phyloP scores from a whole-genome alignment of 176 grass and related monocot genomes.

The Oryza coarctata region DNA sequence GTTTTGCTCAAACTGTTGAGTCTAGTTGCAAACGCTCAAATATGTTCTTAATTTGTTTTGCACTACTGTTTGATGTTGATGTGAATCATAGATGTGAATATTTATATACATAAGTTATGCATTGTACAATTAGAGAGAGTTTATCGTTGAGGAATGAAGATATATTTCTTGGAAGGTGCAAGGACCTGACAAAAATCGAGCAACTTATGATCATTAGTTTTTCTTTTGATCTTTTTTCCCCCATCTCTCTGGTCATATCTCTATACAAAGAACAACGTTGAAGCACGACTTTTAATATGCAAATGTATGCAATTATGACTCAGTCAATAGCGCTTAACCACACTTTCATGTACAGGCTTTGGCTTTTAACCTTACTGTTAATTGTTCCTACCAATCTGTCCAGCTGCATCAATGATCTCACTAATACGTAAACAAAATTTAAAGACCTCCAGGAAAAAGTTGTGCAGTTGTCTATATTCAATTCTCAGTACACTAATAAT shows the following conservation, averaged over 20 bases:
- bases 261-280: conserved; percentile 42
- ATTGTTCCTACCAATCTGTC: neutral
- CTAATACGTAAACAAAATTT: neutral
- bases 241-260: conserved; percentile 25
- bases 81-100: neutral
- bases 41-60: neutral
- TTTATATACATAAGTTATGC: neutral
- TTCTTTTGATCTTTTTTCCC: neutral
- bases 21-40: neutral
- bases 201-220: conserved; percentile 1
- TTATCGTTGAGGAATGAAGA: conserved; percentile 17
- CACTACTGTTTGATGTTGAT: neutral
- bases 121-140: neutral
- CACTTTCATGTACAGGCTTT: conserved; percentile 42
- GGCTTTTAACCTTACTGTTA: conserved; percentile 29
- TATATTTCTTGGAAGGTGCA: conserved; percentile 14
- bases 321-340: conserved; percentile 55
- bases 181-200: conserved; percentile 12
- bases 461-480: neutral
- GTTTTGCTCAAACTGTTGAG: neutral
- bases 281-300: conserved; percentile 56
- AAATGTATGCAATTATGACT: conserved; percentile 47
- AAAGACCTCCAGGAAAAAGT: neutral
- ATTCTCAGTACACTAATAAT: neutral
- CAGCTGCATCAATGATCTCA: neutral